These are phyloP conservation scores for Saccharomycopsis hybrid DNA, from an alignment of 1,139 yeast genomes.

Conservation along the genomic window DNA sequence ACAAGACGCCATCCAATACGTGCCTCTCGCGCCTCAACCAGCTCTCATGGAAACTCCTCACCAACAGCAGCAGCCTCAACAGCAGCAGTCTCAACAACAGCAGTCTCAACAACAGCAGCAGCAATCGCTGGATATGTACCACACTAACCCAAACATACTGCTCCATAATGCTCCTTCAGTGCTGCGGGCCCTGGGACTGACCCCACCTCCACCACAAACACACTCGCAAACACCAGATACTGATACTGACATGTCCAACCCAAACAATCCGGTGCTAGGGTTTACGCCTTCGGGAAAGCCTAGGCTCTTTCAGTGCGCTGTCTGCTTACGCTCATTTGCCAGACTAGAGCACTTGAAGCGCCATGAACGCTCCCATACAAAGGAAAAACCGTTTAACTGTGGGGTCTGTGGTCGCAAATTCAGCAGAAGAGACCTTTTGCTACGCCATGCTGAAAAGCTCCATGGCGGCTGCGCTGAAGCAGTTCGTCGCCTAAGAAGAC, in stretches of 20 bases:
- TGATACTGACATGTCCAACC: background rate
- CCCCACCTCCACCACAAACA: background rate
- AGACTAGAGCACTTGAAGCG: slow-evolving; percentile 69
- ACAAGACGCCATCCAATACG: too few species aligned
- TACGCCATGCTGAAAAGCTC: slow-evolving; percentile 71
- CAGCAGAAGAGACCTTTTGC: slow-evolving; percentile 61
- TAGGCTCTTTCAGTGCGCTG: slow-evolving; percentile 60
- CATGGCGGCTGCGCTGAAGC: slow-evolving; percentile 43
- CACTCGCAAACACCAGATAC: background rate
- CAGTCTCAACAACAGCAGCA: too few species aligned
- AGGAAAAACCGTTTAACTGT: slow-evolving; percentile 75
- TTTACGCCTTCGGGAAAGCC: slow-evolving; percentile 74
- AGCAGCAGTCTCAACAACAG: too few species aligned
- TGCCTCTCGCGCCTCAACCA: too few species aligned
- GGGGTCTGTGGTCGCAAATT: slow-evolving; percentile 71
- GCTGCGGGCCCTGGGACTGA: too few species aligned
- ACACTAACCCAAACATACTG: too few species aligned
- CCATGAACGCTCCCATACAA: slow-evolving; percentile 76
- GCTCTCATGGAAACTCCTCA: too few species aligned
- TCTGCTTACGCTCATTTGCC: slow-evolving; percentile 75
- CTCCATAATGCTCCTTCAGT: background rate
- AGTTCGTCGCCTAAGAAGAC: slow-evolving; percentile 24
- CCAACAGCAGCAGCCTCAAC: too few species aligned
- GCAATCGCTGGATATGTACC: too few species aligned
- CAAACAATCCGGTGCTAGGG: slow-evolving; percentile 5